Conservation (phyloP, 371 early-diverging fungal species). For the Gilbertella persicaria region DNA sequence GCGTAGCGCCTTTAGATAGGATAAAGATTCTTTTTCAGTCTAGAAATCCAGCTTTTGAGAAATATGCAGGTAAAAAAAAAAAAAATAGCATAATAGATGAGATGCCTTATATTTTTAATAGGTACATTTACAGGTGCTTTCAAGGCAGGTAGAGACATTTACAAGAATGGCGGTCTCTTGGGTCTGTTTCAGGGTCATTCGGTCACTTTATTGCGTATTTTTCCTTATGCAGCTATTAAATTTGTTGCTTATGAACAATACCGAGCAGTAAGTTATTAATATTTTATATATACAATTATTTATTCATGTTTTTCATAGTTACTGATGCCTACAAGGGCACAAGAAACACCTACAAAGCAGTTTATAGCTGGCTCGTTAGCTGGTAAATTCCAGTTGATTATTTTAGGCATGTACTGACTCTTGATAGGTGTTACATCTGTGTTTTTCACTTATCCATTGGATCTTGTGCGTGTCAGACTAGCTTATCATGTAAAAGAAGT, state of each 20-base stretch:
- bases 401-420: not conserved
- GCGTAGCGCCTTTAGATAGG: conserved; percentile 94
- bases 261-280: conserved; percentile 54
- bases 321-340: conserved; percentile 68
- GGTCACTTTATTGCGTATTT: conserved; percentile 90
- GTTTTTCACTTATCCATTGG: conserved; percentile 91
- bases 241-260: conserved; percentile 94
- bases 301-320: conserved; percentile 33
- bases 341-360: conserved; percentile 63
- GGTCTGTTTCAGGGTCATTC: conserved; percentile 96
- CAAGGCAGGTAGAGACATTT: conserved; percentile 78
- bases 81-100: not conserved
- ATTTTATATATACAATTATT: not conserved
- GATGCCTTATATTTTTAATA: conserved; percentile 19
- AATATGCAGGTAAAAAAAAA: conserved; percentile 71
- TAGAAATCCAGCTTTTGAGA: conserved; percentile 81
- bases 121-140: conserved; percentile 89
- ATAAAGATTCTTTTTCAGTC: conserved; percentile 98
- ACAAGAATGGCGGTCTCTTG: conserved; percentile 64
- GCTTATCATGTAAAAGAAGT: conserved; percentile 76
- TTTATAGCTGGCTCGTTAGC: conserved; percentile 81
- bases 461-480: conserved; percentile 90
- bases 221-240: conserved; percentile 96
- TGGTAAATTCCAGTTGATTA: conserved; percentile 42
- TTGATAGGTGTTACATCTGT: conserved; percentile 85